Conservation (phyloP, 768 basidiomycete species). For the Ramaria rubella region DNA sequence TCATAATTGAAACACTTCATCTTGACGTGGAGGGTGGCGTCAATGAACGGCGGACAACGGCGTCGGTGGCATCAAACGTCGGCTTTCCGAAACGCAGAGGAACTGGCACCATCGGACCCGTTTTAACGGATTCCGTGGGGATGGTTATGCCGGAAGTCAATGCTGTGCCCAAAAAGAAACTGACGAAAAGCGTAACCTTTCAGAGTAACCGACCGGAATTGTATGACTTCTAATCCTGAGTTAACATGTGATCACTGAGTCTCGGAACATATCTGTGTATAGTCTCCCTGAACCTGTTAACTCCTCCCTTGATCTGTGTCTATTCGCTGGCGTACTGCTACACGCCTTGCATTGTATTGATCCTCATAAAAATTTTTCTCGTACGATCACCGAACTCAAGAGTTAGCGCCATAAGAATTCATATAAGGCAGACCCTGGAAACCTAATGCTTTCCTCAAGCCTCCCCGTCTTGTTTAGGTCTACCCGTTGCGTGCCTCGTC, state of each 20-base stretch:
- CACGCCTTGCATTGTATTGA: too few species aligned
- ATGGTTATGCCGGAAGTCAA: slow-evolving; percentile 25
- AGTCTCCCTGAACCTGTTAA: not conserved
- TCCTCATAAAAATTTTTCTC: not conserved
- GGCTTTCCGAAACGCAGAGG: not conserved
- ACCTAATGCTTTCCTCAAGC: slow-evolving; percentile 10
- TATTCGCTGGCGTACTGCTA: too few species aligned
- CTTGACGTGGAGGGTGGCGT: slow-evolving; percentile 83
- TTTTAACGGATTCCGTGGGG: slow-evolving; percentile 32
- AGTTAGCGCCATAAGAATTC: not conserved
- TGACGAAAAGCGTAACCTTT: slow-evolving; percentile 64
- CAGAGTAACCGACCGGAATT: slow-evolving; percentile 59
- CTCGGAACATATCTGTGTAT: not conserved
- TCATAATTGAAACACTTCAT: slow-evolving; percentile 89
- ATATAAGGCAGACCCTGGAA: slow-evolving; percentile 2
- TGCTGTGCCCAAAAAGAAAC: slow-evolving; percentile 37
- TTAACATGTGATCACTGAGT: not conserved
- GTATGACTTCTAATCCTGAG: slow-evolving; percentile 53
- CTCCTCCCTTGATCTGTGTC: too few species aligned
- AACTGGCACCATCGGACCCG: slow-evolving; percentile 13
- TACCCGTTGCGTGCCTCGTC: slow-evolving; percentile 5
- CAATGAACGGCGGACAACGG: slow-evolving; percentile 60
- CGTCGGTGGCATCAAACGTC: slow-evolving; percentile 3
- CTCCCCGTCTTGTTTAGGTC: slow-evolving; percentile 10
- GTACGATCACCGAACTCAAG: slow-evolving; percentile 5